These are phyloP conservation scores for Medicago lupulina DNA, from an alignment of 306 rosid genomes.

Conservation along the genomic window DNA sequence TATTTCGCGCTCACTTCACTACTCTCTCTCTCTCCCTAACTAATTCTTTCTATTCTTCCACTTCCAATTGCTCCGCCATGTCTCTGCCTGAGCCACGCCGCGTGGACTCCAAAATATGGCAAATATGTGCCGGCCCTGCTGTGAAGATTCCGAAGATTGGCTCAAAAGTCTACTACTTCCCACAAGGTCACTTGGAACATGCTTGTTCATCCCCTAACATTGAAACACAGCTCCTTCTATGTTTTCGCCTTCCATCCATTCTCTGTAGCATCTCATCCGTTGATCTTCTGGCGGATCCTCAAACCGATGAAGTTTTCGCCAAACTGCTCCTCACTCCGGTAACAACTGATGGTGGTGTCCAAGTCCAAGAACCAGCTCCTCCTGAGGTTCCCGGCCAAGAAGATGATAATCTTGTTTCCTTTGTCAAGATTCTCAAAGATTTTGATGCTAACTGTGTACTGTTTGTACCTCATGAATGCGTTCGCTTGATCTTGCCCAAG, in stretches of 20 bases:
- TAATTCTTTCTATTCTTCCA: no score
- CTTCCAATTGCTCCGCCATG: not conserved
- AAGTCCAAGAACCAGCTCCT: not conserved
- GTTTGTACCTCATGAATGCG: conserved; percentile 65
- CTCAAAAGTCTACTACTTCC: conserved; percentile 73
- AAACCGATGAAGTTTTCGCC: conserved; percentile 57
- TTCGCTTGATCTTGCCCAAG: conserved; percentile 62
- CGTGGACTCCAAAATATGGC: conserved; percentile 61
- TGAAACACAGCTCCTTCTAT: not conserved
- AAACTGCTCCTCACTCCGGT: conserved; percentile 56
- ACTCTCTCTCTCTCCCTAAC: no score
- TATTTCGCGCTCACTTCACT: no score
- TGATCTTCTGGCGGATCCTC: conserved; percentile 49
- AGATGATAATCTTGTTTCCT: conserved; percentile 44
- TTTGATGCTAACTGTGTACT: conserved; percentile 71
- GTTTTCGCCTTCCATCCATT: conserved; percentile 3
- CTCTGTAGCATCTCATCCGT: conserved; percentile 49
- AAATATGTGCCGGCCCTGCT: conserved; percentile 52
- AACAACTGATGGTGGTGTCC: not conserved
- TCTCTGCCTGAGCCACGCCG: not conserved
- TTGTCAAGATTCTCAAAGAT: conserved; percentile 59
- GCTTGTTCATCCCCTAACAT: conserved; percentile 31
- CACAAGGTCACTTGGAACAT: conserved; percentile 67
- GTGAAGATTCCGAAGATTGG: conserved; percentile 51
- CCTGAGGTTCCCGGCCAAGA: not conserved